These are phyloP conservation scores for Trametes coccinea DNA, from an alignment of 768 basidiomycete genomes.

Conservation along the genomic window DNA sequence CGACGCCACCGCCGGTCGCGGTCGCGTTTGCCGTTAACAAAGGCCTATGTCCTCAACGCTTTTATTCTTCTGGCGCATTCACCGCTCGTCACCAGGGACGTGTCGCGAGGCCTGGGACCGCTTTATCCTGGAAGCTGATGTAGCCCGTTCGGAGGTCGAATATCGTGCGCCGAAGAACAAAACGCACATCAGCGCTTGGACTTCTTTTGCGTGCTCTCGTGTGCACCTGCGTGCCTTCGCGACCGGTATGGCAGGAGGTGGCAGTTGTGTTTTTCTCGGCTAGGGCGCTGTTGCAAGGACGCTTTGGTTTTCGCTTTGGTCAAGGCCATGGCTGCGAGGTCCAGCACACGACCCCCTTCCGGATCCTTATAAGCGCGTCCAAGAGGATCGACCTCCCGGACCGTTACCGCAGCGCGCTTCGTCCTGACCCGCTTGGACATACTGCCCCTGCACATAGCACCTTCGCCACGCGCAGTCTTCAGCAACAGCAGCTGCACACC, in stretches of 20 bases:
- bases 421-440: background rate
- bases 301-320: conserved; percentile 4
- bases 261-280: background rate
- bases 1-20: background rate
- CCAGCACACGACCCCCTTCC: too few relatives aligned
- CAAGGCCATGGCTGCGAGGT: too few relatives aligned
- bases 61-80: background rate
- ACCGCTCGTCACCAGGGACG: background rate
- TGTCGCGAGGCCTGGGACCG: conserved; percentile 5
- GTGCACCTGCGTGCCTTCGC: conserved; percentile 11
- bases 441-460: too few relatives aligned
- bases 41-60: background rate
- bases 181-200: conserved; percentile 12
- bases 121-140: conserved; percentile 4
- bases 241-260: conserved; percentile 7
- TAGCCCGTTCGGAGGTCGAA: background rate
- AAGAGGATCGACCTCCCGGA: too few relatives aligned
- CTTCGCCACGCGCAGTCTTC: conserved; percentile 3
- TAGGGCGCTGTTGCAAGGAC: conserved; percentile 5
- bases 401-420: background rate
- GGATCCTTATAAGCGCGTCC: too few relatives aligned
- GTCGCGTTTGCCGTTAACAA: background rate
- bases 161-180: background rate
- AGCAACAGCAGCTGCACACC: background rate
- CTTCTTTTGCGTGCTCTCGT: background rate